Conservation (phyloP, 164 flowering plant species). For the Buxus sempervirens region DNA sequence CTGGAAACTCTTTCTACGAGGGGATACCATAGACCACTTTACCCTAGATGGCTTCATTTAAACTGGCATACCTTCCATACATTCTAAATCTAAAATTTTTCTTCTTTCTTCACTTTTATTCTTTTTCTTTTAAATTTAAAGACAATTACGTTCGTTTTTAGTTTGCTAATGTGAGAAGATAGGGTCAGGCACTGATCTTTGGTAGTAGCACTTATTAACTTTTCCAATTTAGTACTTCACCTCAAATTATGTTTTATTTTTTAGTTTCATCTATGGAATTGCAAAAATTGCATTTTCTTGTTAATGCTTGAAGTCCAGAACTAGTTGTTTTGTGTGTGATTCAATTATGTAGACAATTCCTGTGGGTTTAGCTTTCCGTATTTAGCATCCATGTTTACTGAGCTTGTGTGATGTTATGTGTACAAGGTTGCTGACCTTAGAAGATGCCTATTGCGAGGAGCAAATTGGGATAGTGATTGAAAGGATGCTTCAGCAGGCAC, state of each 20-base stretch:
- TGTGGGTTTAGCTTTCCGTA: background rate
- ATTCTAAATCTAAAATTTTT: no score
- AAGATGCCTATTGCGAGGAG: constrained; percentile 64
- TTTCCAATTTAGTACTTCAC: background rate
- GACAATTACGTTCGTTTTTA: no score
- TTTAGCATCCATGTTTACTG: background rate
- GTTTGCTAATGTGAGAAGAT: no score
- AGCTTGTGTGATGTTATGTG: constrained; percentile 7
- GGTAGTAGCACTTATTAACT: no score
- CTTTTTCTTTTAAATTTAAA: no score
- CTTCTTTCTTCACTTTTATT: no score
- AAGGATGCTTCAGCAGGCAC: constrained; percentile 59
- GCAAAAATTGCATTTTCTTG: background rate
- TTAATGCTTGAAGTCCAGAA: background rate
- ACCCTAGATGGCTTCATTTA: no score
- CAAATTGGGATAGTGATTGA: constrained; percentile 34
- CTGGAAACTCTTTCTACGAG: no score
- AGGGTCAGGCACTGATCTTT: no score
- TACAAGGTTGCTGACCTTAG: constrained; percentile 63
- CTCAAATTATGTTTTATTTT: background rate
- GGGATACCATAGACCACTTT: no score
- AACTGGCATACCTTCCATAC: no score
- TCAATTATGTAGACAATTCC: no score
- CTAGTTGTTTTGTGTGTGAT: background rate
- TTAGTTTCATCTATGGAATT: background rate